These are phyloP conservation scores for Paracoccidioides lutzii DNA, from an alignment of 2,329 filamentous ascomycete species.

Conservation along the genomic window DNA sequence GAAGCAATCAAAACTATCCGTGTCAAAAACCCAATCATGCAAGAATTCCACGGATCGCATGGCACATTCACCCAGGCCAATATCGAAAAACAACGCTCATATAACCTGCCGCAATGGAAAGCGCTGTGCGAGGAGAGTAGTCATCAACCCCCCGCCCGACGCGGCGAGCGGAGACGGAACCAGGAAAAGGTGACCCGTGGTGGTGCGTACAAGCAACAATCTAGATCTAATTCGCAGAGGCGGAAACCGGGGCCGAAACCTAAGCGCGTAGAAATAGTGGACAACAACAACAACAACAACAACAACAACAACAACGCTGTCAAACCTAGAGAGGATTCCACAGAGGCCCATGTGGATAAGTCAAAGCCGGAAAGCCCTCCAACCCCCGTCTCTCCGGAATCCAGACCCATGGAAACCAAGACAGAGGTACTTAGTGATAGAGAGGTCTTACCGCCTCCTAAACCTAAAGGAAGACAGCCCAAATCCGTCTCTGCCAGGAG, in stretches of 20 bases:
- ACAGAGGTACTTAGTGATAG: conserved; percentile 41
- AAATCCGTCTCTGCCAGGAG: conserved; percentile 73
- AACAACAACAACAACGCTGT: background rate
- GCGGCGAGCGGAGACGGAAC: conserved; percentile 48
- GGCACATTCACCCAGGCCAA: conserved; percentile 96
- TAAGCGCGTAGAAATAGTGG: conserved; percentile 24
- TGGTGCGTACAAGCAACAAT: conserved; percentile 21
- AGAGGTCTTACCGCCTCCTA: conserved; percentile 28
- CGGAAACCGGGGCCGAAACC: conserved; percentile 30
- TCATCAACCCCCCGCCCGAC: conserved; percentile 82
- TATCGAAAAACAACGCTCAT: conserved; percentile 87
- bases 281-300: too few species aligned
- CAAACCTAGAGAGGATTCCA: conserved; percentile 28
- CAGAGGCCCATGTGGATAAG: conserved; percentile 26
- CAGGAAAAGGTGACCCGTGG: conserved; percentile 36
- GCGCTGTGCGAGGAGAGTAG: conserved; percentile 86
- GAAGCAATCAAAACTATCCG: conserved; percentile 81
- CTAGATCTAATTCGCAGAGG: conserved; percentile 32
- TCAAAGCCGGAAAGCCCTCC: conserved; percentile 36
- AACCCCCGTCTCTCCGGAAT: conserved; percentile 41
- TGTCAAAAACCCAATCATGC: conserved; percentile 93
- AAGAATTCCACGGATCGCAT: conserved; percentile 92
- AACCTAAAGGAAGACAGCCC: conserved; percentile 44
- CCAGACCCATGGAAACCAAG: conserved; percentile 42
- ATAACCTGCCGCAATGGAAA: conserved; percentile 95